Evolutionary conservation across 768 basidiomycete species (phyloP).

Genomic region (Daedalea quercina): DNA sequence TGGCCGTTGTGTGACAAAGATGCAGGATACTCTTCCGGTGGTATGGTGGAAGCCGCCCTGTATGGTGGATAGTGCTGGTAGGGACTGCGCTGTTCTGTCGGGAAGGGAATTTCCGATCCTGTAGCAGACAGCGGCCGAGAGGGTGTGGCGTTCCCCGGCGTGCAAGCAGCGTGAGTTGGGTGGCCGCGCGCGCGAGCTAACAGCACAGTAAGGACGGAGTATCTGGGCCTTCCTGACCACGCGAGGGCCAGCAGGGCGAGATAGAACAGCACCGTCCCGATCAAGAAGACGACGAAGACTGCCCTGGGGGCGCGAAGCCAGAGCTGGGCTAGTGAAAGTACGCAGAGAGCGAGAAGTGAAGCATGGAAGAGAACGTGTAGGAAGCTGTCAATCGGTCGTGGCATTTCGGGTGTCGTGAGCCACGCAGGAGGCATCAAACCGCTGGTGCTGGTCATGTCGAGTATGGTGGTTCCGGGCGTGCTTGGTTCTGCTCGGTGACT

Average conservation of each 20-base stretch:
- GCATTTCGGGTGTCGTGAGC: conserved; percentile 26
- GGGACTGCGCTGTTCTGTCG: conserved; percentile 43
- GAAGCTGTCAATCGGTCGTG: conserved; percentile 29
- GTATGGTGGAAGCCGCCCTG: conserved; percentile 30
- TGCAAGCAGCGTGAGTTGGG: conserved; percentile 17
- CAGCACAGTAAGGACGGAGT: conserved; percentile 49
- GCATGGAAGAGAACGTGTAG: conserved; percentile 50
- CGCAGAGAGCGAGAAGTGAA: conserved; percentile 50
- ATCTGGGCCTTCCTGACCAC: conserved; percentile 50
- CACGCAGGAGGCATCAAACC: conserved; percentile 25
- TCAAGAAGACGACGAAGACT: conserved; percentile 58
- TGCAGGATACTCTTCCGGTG: conserved; percentile 35
- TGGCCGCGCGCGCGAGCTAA: conserved; percentile 36
- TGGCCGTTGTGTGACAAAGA: conserved; percentile 34
- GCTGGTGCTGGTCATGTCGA: conserved; percentile 38
- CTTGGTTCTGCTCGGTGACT: conserved; percentile 37
- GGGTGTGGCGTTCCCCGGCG: conserved; percentile 26
- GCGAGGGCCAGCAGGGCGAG: conserved; percentile 43
- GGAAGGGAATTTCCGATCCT: conserved; percentile 38
- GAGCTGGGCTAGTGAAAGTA: conserved; percentile 50
- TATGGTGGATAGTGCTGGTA: conserved; percentile 65
- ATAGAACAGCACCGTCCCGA: conserved; percentile 58
- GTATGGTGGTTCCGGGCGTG: conserved; percentile 42
- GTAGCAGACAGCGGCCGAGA: conserved; percentile 34
- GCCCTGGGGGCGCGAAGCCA: conserved; percentile 49